Percentiles rank a stretch among this genome's conserved stretches.
phyloP scores from a whole-genome alignment of 495 filamentous ascomycete genomes.

The Trichoderma erinaceum region DNA sequence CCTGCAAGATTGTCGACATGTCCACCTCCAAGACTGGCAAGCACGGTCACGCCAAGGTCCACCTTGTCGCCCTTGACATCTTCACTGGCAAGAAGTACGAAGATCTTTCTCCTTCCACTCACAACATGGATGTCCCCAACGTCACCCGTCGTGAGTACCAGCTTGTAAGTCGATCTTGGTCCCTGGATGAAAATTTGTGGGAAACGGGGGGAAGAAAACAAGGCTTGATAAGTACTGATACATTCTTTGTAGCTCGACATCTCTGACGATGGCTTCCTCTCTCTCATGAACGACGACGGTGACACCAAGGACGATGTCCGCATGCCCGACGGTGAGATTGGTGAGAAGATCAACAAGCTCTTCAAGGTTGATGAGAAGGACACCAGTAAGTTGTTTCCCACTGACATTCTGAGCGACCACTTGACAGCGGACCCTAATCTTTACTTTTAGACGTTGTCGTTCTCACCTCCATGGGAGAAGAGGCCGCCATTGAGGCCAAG shows the following conservation, averaged over 20 bases:
- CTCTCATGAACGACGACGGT: constrained; percentile 77
- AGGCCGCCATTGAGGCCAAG: constrained; percentile 88
- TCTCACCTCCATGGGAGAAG: constrained; percentile 92
- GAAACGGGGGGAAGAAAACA: neutral
- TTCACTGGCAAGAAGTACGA: constrained; percentile 99
- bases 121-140: constrained; percentile 99
- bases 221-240: neutral
- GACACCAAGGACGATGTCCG: constrained; percentile 90
- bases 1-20: constrained; percentile 99
- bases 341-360: constrained; percentile 70
- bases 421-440: constrained; percentile 23
- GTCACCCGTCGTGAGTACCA: constrained; percentile 86
- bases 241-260: constrained; percentile 60
- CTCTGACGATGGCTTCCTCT: constrained; percentile 84
- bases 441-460: constrained; percentile 67
- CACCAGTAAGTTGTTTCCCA: constrained; percentile 66
- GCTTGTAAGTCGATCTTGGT: constrained; percentile 56
- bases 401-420: neutral
- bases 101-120: constrained; percentile 98
- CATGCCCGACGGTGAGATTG: constrained; percentile 81
- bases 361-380: constrained; percentile 59
- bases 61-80: constrained; percentile 94
- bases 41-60: constrained; percentile 99
- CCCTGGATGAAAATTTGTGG: neutral
- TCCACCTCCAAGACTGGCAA: constrained; percentile 99